These are phyloP conservation scores for Pleurotus tuber-regium DNA, from an alignment of 768 basidiomycete genomes.

Conservation along the genomic window DNA sequence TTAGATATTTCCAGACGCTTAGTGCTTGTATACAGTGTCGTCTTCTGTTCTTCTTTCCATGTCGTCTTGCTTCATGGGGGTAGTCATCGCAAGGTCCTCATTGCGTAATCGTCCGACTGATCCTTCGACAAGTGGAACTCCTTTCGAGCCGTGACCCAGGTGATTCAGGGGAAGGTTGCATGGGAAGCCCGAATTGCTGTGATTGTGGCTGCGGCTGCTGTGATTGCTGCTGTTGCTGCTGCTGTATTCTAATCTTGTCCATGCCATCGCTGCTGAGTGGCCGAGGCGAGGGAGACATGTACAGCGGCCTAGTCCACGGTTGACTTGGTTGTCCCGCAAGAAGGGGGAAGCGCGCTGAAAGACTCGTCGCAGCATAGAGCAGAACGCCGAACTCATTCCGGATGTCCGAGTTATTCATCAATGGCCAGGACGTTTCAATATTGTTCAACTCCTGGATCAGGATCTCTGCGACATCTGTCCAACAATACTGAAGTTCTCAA, in stretches of 20 bases:
- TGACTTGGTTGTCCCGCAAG: slow-evolving; percentile 29
- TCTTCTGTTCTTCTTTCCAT: not conserved
- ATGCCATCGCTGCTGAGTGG: slow-evolving; percentile 4
- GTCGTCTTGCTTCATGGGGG: not conserved
- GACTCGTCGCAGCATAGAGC: slow-evolving; percentile 61
- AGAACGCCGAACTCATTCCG: slow-evolving; percentile 60
- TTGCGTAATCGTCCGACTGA: slow-evolving; percentile 11
- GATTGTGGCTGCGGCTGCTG: not conserved
- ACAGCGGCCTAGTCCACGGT: slow-evolving; percentile 6
- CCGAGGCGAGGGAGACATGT: slow-evolving; percentile 2
- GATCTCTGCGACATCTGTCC: slow-evolving; percentile 67
- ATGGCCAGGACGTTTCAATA: slow-evolving; percentile 63
- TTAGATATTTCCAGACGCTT: not conserved
- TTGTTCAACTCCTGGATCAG: slow-evolving; percentile 64
- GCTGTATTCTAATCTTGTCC: not conserved
- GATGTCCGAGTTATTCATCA: slow-evolving; percentile 53
- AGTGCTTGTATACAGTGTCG: slow-evolving; percentile 2
- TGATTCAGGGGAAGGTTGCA: slow-evolving; percentile 6
- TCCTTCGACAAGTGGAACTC: slow-evolving; percentile 6
- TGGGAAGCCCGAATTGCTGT: slow-evolving; percentile 1
- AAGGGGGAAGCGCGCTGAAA: slow-evolving; percentile 60
- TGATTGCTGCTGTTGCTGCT: not conserved
- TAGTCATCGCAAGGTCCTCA: slow-evolving; percentile 6
- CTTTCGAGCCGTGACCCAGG: slow-evolving; percentile 7
- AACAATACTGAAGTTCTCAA: slow-evolving; percentile 52